phyloP scores from a whole-genome alignment of 495 filamentous ascomycete species.

The Penicillium arizonense region DNA sequence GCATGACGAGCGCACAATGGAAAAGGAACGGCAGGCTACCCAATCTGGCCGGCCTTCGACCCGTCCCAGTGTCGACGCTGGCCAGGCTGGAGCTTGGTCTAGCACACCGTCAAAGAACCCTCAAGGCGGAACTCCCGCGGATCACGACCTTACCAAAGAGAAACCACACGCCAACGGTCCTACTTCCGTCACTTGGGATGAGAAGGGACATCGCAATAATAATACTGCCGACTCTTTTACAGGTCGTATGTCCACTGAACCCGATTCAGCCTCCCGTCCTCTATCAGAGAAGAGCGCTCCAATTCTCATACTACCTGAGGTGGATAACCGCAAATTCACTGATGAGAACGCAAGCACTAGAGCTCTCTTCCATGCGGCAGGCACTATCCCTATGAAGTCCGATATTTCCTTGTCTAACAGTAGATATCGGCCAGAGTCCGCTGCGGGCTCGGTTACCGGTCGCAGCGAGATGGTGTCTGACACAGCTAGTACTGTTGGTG shows the following conservation, averaged over 20 bases:
- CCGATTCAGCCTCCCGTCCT: constrained; percentile 8
- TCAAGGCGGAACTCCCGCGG: neutral
- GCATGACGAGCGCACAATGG: constrained; percentile 74
- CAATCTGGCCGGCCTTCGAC: constrained; percentile 22
- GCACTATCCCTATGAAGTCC: constrained; percentile 25
- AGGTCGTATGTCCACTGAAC: constrained; percentile 2
- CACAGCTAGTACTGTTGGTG: constrained; percentile 29
- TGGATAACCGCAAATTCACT: constrained; percentile 24
- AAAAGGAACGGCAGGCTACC: constrained; percentile 41
- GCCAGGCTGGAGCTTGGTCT: constrained; percentile 33
- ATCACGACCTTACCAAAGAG: neutral
- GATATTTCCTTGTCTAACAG: constrained; percentile 20
- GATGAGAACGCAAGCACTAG: constrained; percentile 40
- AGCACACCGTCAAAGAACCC: constrained; percentile 17
- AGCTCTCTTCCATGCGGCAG: constrained; percentile 34
- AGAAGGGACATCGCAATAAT: constrained; percentile 9
- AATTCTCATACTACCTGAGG: constrained; percentile 32
- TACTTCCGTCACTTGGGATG: constrained; percentile 13
- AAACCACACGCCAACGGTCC: constrained; percentile 3
- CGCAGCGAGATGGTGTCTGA: constrained; percentile 37
- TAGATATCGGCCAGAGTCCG: constrained; percentile 24
- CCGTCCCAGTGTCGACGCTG: constrained; percentile 33
- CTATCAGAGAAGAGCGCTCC: constrained; percentile 24
- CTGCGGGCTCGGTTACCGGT: constrained; percentile 27
- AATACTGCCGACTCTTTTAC: neutral